Percentiles rank a stretch among this genome's conserved stretches.
These are phyloP conservation scores for Conringia planisiliqua DNA, from an alignment of 345 rosid genomes.

Conservation along the genomic window DNA sequence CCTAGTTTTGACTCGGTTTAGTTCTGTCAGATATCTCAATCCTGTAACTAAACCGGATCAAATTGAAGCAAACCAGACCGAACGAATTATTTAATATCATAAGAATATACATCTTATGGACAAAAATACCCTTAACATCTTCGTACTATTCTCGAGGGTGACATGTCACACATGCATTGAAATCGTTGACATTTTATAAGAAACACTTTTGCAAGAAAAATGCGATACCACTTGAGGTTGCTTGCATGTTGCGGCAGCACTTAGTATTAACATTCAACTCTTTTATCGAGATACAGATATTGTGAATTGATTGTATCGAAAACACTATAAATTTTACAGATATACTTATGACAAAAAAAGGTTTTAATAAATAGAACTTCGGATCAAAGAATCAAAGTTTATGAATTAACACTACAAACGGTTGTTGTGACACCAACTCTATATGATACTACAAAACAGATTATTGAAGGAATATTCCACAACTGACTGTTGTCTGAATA, in stretches of 20 bases:
- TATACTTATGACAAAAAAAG: background rate
- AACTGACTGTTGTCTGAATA: background rate
- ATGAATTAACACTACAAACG: background rate
- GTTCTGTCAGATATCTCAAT: too few species aligned
- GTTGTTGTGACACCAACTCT: background rate
- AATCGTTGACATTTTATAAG: background rate
- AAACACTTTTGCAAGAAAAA: background rate
- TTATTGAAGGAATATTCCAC: background rate
- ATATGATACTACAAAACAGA: background rate
- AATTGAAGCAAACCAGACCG: too few species aligned
- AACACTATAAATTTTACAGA: too few species aligned
- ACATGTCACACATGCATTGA: background rate
- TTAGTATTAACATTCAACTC: slow-evolving; percentile 1
- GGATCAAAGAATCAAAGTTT: background rate
- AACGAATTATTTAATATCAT: too few species aligned
- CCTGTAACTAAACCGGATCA: too few species aligned
- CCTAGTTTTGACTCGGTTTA: background rate
- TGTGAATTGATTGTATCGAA: background rate
- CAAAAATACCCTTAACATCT: too few species aligned
- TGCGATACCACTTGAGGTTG: background rate
- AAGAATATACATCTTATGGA: too few species aligned
- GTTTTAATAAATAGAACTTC: background rate
- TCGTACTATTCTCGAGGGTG: too few species aligned
- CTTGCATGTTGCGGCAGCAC: slow-evolving; percentile 7
- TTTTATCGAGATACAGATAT: slow-evolving; percentile 2